Percentiles rank a stretch among this genome's conserved stretches.
Evolutionary conservation across 2,329 filamentous ascomycete genomes (phyloP).

Genomic region (Arthroderma uncinatum): DNA sequence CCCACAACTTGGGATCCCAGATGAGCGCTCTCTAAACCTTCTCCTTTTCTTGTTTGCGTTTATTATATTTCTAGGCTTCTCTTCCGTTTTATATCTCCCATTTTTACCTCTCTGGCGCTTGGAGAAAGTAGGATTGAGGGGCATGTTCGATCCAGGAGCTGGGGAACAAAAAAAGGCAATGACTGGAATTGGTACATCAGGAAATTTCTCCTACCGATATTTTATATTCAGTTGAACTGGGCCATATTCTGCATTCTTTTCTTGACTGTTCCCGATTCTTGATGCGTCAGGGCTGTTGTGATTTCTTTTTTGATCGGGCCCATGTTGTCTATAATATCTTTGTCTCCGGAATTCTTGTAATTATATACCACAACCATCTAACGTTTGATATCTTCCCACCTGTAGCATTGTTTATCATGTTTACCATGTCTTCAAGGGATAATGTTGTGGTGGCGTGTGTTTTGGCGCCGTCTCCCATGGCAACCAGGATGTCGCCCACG

Average conservation of each 20-base stretch:
- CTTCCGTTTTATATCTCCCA: not conserved
- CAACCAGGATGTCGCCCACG: conserved; percentile 5
- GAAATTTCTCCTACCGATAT: not conserved
- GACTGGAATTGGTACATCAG: not conserved
- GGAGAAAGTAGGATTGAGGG: conserved; percentile 1
- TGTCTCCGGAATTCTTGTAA: conserved; percentile 3
- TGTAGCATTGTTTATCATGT: too few species aligned
- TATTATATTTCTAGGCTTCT: not conserved
- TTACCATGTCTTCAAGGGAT: not conserved
- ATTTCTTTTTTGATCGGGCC: not conserved
- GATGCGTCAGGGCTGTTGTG: not conserved
- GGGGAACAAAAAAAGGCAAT: not conserved
- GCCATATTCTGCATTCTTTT: not conserved
- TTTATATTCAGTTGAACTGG: not conserved
- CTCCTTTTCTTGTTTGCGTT: not conserved
- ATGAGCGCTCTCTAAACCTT: not conserved
- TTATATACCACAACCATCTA: conserved; percentile 1
- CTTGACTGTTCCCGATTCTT: not conserved
- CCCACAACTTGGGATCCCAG: too few species aligned
- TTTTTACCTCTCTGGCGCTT: conserved; percentile 1
- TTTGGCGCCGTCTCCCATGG: conserved; percentile 10
- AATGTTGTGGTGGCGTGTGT: not conserved
- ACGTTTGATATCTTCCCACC: not conserved
- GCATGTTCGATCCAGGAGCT: conserved; percentile 2
- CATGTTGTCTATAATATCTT: not conserved